Conservation (phyloP, 2,329 filamentous ascomycete genomes). For the Verticillium klebahnii region DNA sequence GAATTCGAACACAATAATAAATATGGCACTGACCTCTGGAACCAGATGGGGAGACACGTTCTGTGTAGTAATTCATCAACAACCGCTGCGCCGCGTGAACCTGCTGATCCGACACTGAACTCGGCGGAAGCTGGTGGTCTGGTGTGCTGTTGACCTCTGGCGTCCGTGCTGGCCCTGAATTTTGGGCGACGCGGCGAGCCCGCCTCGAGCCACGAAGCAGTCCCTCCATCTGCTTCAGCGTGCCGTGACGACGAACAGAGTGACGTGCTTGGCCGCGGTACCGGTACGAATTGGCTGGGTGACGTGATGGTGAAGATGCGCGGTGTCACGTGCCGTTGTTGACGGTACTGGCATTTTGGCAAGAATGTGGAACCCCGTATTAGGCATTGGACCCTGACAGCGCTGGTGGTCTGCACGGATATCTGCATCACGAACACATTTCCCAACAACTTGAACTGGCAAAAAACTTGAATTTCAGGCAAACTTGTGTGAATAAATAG, state of each 20-base stretch:
- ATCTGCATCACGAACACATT: background rate
- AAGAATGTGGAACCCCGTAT: background rate
- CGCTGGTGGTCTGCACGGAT: background rate
- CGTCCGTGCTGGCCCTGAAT: background rate
- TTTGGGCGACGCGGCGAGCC: conserved; percentile 2
- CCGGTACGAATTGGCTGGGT: background rate
- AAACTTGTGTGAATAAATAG: background rate
- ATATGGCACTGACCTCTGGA: background rate
- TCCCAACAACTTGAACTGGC: no score
- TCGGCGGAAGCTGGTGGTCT: background rate
- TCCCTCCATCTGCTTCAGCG: conserved; percentile 1
- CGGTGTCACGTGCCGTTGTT: background rate
- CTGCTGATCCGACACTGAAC: background rate
- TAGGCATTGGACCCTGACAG: background rate
- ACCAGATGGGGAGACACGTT: background rate
- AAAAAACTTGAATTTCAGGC: background rate
- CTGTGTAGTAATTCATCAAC: conserved; percentile 2
- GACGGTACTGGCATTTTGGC: background rate
- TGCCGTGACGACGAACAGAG: background rate
- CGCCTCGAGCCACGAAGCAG: conserved; percentile 2
- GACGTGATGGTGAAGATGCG: background rate
- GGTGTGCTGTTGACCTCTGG: conserved; percentile 1
- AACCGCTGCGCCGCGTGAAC: conserved; percentile 1
- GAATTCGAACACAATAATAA: background rate
- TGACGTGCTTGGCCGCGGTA: background rate